A percentile compares a stretch with the other conserved stretches of the same genome.
Conservation (phyloP, 306 rosid genomes). For the Pterocarpus macrocarpus region DNA sequence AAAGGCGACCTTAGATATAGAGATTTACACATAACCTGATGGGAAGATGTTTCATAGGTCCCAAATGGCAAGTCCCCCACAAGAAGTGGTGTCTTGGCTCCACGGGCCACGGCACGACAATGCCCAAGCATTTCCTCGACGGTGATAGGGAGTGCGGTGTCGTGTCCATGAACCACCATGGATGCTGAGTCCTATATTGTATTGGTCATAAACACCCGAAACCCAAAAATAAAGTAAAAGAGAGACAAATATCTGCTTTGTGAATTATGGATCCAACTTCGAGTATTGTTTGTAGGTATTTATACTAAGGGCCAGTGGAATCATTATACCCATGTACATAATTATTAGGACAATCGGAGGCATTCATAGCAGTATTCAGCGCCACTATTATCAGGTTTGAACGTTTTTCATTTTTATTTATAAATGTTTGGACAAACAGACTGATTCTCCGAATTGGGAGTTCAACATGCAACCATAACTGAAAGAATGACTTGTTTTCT, state of each 20-base stretch:
- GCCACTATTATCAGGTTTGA: conserved; percentile 58
- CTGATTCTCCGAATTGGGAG: neutral
- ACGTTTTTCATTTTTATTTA: neutral
- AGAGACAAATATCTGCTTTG: neutral
- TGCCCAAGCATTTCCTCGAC: conserved; percentile 83
- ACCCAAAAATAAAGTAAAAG: neutral
- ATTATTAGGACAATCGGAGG: conserved; percentile 66
- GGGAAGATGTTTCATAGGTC: conserved; percentile 68
- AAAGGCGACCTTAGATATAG: no score
- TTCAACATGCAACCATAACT: conserved; percentile 38
- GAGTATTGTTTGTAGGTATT: conserved; percentile 46
- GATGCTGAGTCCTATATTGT: conserved; percentile 89
- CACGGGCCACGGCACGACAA: conserved; percentile 86
- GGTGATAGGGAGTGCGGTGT: conserved; percentile 75
- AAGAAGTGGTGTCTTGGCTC: conserved; percentile 79
- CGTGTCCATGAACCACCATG: conserved; percentile 96
- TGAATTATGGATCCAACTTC: conserved; percentile 22
- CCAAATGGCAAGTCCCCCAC: conserved; percentile 92
- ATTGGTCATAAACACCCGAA: no score
- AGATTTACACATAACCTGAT: conserved; percentile 52
- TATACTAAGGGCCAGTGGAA: conserved; percentile 78
- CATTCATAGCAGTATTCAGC: conserved; percentile 61
- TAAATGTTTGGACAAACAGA: neutral
- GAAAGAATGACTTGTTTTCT: neutral
- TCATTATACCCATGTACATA: conserved; percentile 82